Base-by-base conservation (phyloP, 805 yeast species). In the Ogataea glucozyma region DNA sequence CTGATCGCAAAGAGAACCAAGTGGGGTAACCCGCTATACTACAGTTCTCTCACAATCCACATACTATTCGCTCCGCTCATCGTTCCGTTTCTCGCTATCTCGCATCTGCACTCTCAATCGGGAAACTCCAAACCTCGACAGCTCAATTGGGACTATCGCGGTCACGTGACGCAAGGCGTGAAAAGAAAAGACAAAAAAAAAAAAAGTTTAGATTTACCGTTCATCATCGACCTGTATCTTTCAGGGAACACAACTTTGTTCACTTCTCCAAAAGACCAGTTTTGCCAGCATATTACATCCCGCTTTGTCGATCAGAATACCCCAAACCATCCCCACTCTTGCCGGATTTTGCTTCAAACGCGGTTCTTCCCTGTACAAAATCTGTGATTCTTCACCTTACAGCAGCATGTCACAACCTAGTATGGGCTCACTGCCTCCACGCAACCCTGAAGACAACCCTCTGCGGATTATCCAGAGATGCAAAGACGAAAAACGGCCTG, bases 381-480 rank as follows among this genome's bases (percentile, higher is more conserved):
- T n/a, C n/a, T n/a, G n/a, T n/a, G n/a, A n/a, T n/a, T n/a, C n/a
- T n/a, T n/a, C n/a, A n/a, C 14, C 23, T n/a, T 24, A 19, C 29
- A 29, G 13, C 23, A 31, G 18, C 13, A 38, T 37, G 38, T 20
- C 38, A 23, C 20, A 38, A 21, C 57, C 58, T 14, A 60, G 48
- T 17, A 7, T 47, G 32, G 31, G 45, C 6, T 33, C 41, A 4
- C 23, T 58, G 11, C 52, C 53, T 8, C 32, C 53, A 24, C 64
- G 81, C 46, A 61, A 67, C 34, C 69, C 74, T 13, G 58, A 66
- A 23, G 73, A 77, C 61, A 76, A 76, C 51, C 85, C 86, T 11
- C 53, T 80, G 14, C 61, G 67, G 31, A 75, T 81, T 12, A 69
- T 81, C 9, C 65, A 69, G 40, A 64, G 72, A 44, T 68, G 83